Conservation (phyloP, 2,329 filamentous ascomycete genomes). For the Capronia coronata region DNA sequence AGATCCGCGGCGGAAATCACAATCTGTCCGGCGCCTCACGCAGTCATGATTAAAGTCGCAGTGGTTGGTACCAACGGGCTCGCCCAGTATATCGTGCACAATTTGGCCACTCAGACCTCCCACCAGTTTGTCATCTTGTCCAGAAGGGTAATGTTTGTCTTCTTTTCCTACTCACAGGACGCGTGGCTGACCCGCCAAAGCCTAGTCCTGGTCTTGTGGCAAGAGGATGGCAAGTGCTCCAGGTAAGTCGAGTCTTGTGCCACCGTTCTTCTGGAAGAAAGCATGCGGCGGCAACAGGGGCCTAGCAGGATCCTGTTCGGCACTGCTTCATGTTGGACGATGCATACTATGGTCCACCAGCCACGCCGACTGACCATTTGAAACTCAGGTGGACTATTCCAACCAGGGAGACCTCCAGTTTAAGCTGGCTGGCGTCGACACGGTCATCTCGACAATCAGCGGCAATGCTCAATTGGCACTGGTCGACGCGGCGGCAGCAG, state of each 20-base stretch:
- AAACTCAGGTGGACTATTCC: constrained; percentile 55
- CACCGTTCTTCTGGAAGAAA: no score
- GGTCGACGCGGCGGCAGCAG: constrained; percentile 62
- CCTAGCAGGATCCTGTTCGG: no score
- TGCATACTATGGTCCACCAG: no score
- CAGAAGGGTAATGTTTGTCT: constrained; percentile 36
- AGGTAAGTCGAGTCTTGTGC: constrained; percentile 28
- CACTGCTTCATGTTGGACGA: no score
- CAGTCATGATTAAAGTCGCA: constrained; percentile 52
- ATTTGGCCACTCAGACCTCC: constrained; percentile 55
- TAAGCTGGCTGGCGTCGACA: constrained; percentile 63
- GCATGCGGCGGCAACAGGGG: no score
- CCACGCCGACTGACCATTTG: not conserved
- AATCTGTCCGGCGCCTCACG: constrained; percentile 5
- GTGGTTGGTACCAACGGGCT: constrained; percentile 57
- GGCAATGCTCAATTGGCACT: constrained; percentile 61
- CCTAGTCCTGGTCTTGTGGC: constrained; percentile 35
- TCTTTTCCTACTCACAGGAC: not conserved
- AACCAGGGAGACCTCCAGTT: constrained; percentile 54
- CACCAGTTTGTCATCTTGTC: constrained; percentile 67
- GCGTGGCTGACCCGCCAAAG: constrained; percentile 26
- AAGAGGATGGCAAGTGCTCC: constrained; percentile 55
- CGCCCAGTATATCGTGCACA: constrained; percentile 52
- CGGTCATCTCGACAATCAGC: constrained; percentile 67
- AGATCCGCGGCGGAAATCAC: constrained; percentile 7